phyloP scores from a whole-genome alignment of 495 filamentous ascomycete genomes.

The Xanthoparmelia taractica region DNA sequence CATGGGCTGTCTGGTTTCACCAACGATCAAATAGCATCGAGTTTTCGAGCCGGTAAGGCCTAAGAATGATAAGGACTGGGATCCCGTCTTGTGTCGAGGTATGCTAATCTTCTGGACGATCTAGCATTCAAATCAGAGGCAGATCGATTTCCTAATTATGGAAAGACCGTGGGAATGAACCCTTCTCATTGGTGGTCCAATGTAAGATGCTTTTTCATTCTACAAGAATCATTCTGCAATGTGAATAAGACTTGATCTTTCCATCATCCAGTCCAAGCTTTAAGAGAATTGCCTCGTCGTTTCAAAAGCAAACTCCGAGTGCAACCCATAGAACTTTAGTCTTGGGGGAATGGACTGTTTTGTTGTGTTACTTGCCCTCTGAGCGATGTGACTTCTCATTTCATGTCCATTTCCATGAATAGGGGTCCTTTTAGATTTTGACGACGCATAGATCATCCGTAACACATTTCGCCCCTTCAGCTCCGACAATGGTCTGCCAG shows the following conservation, averaged over 20 bases:
- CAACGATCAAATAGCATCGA: slow-evolving; percentile 28
- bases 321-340: not conserved
- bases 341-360: not conserved
- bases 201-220: slow-evolving; percentile 27
- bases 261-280: not conserved
- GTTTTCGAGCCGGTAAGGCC: slow-evolving; percentile 28
- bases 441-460: slow-evolving; percentile 34
- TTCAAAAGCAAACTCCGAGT: slow-evolving; percentile 14
- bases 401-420: not conserved
- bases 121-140: slow-evolving; percentile 45
- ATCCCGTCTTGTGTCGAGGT: not conserved
- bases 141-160: slow-evolving; percentile 58
- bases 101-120: not conserved
- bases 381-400: not conserved
- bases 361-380: not conserved
- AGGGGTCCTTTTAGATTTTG: not conserved
- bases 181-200: slow-evolving; percentile 65
- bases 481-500: slow-evolving; percentile 33
- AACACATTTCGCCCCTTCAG: slow-evolving; percentile 37
- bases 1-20: slow-evolving; percentile 45
- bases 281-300: slow-evolving; percentile 9
- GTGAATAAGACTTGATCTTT: not conserved
- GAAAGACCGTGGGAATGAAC: slow-evolving; percentile 48
- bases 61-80: not conserved
- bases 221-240: not conserved